Conservation (phyloP, 202 grass and related monocot species). For the Schoenoplectus tabernaemontani region DNA sequence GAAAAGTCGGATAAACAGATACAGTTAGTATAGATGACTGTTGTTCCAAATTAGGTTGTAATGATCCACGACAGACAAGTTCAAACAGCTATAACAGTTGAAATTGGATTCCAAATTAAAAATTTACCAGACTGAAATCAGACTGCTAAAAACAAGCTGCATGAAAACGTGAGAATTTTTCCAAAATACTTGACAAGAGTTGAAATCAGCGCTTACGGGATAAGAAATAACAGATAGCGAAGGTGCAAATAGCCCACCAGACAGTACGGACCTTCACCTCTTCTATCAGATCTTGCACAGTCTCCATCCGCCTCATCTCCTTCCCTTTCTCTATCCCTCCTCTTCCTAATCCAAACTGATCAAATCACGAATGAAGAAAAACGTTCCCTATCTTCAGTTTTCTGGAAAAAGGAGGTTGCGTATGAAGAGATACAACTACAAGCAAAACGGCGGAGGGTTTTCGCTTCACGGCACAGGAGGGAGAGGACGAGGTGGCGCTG, state of each 20-base stretch:
- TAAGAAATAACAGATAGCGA: conserved; percentile 77
- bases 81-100: not conserved
- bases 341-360: conserved; percentile 1
- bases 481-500: not conserved
- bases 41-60: no score
- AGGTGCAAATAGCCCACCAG: conserved; percentile 81
- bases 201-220: conserved; percentile 50
- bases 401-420: not conserved
- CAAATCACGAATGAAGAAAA: not conserved
- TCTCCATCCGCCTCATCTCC: conserved; percentile 57
- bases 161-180: not conserved
- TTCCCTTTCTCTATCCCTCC: conserved; percentile 4
- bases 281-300: conserved; percentile 91
- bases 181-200: not conserved
- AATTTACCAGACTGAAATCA: not conserved
- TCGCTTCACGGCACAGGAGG: not conserved
- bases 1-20: not conserved
- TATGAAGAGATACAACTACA: not conserved
- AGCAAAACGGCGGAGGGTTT: not conserved
- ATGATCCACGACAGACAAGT: not conserved
- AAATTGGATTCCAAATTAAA: not conserved
- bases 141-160: not conserved
- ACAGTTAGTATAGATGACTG: no score
- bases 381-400: not conserved
- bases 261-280: conserved; percentile 82